These are phyloP conservation scores for Juncus effusus DNA, from an alignment of 176 grass and related monocot genomes.

Conservation along the genomic window DNA sequence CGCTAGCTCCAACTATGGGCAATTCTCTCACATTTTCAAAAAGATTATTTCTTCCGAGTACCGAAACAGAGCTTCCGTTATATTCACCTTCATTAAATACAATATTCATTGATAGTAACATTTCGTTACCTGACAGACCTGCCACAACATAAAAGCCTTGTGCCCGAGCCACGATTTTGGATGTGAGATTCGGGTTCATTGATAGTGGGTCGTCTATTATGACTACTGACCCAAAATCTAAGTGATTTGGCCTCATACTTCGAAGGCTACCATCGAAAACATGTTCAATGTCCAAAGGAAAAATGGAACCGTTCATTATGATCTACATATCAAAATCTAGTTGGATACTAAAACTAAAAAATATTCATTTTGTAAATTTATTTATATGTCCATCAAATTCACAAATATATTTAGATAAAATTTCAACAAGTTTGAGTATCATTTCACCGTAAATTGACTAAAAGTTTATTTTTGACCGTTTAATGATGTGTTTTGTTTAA, in stretches of 20 bases:
- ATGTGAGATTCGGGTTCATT: background rate
- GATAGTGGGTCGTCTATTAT: conserved; percentile 43
- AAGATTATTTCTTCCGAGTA: conserved; percentile 32
- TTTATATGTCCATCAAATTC: too few relatives aligned
- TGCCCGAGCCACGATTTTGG: conserved; percentile 29
- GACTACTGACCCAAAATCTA: conserved; percentile 39
- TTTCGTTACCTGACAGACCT: background rate
- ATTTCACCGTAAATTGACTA: too few relatives aligned
- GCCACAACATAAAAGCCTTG: conserved; percentile 43
- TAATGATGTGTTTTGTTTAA: too few relatives aligned
- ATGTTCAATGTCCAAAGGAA: conserved; percentile 11
- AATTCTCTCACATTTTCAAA: conserved; percentile 34
- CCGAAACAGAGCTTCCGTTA: conserved; percentile 35
- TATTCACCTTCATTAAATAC: conserved; percentile 26
- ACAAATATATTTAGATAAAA: too few relatives aligned
- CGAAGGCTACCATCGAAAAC: conserved; percentile 13
- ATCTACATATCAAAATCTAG: conserved; percentile 51
- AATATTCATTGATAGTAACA: conserved; percentile 35
- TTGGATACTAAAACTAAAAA: conserved; percentile 3
- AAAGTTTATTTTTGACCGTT: too few relatives aligned
- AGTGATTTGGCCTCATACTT: background rate
- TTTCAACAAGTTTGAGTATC: too few relatives aligned
- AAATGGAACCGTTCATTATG: conserved; percentile 14
- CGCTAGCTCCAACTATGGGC: conserved; percentile 35
- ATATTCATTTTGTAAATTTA: too few relatives aligned